phyloP scores from a whole-genome alignment of 257 asterid species.

The Osmanthus fragrans region DNA sequence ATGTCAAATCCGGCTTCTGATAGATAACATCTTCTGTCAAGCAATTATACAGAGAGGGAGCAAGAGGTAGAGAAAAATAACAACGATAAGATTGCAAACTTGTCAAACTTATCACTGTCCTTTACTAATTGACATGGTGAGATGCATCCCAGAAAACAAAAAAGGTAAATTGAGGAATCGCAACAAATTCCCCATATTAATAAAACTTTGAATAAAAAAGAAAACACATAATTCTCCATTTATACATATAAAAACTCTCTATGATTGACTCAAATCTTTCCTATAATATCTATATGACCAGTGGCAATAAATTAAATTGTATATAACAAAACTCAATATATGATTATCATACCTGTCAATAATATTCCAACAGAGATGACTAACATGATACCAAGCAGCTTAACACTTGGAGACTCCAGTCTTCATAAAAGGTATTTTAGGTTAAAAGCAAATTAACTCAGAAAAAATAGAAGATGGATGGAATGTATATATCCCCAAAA shows the following conservation, averaged over 20 bases:
- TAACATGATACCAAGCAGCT: conserved; percentile 82
- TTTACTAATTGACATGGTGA: conserved; percentile 1
- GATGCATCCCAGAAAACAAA: conserved; percentile 3
- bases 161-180: neutral
- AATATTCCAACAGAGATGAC: conserved; percentile 80
- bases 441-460: conserved; percentile 29
- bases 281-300: conserved; percentile 19
- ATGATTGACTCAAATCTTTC: neutral
- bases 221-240: neutral
- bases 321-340: neutral
- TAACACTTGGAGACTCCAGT: conserved; percentile 95
- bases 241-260: conserved; percentile 11
- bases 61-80: conserved; percentile 11
- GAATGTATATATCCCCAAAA: conserved; percentile 9
- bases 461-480: neutral
- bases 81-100: neutral
- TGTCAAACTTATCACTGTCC: neutral
- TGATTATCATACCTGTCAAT: conserved; percentile 68
- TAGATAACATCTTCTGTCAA: neutral
- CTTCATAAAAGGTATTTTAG: conserved; percentile 41
- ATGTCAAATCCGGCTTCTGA: conserved; percentile 2
- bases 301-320: neutral
- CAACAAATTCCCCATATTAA: neutral
- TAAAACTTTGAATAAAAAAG: conserved; percentile 13
- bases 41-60: conserved; percentile 9